Conservation (phyloP, 768 basidiomycete species). For the Leccinum uliginosum region DNA sequence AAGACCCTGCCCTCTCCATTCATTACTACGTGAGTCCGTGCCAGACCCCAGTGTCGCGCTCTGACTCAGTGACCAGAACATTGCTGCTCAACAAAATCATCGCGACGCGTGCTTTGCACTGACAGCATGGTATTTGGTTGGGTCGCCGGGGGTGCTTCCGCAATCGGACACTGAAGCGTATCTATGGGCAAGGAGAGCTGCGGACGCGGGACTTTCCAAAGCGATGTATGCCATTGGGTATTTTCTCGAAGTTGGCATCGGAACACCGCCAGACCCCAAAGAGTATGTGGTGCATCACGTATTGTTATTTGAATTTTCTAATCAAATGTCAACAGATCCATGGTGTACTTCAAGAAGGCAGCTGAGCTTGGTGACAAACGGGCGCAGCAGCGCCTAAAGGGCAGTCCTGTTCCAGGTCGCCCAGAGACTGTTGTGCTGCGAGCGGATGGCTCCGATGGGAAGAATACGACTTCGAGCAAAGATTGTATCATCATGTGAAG, state of each 20-base stretch:
- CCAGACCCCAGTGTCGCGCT: slow-evolving; percentile 2
- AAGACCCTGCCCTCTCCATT: slow-evolving; percentile 94
- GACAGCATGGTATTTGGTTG: slow-evolving; percentile 99
- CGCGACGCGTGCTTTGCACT: slow-evolving; percentile 97
- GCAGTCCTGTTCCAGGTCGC: slow-evolving; percentile 55
- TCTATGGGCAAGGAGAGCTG: slow-evolving; percentile 95
- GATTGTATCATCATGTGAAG: slow-evolving; percentile 85
- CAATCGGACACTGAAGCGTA: slow-evolving; percentile 99
- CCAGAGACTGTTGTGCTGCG: slow-evolving; percentile 60
- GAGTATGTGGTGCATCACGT: slow-evolving; percentile 47
- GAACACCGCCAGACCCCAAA: slow-evolving; percentile 58
- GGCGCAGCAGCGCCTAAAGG: slow-evolving; percentile 76
- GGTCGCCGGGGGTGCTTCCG: slow-evolving; percentile 93
- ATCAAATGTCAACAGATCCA: slow-evolving; percentile 45
- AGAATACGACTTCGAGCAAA: slow-evolving; percentile 52
- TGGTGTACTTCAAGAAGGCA: slow-evolving; percentile 82
- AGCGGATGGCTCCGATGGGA: slow-evolving; percentile 43
- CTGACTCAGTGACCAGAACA: slow-evolving; percentile 59
- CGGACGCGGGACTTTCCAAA: slow-evolving; percentile 86
- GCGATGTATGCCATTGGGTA: slow-evolving; percentile 99
- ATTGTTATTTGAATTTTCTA: slow-evolving; percentile 1
- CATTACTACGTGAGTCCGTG: slow-evolving; percentile 91
- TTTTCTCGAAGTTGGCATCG: slow-evolving; percentile 94
- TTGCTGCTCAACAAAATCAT: slow-evolving; percentile 96
- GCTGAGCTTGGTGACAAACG: slow-evolving; percentile 93